Conservation (phyloP, 345 rosid genomes). For the Mangifera indica region DNA sequence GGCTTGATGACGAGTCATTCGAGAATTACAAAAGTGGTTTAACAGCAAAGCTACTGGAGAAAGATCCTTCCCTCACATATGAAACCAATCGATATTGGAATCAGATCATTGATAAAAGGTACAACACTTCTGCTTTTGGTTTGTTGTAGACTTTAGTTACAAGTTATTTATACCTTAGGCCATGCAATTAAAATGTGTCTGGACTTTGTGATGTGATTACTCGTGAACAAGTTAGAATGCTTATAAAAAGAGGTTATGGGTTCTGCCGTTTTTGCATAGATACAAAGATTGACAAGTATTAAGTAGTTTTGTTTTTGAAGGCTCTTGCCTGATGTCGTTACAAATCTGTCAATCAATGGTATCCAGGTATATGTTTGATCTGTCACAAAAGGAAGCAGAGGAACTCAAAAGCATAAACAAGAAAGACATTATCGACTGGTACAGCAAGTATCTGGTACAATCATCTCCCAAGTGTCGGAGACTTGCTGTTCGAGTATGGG, state of each 20-base stretch:
- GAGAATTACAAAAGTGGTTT: slow-evolving; percentile 76
- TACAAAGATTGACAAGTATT: background rate
- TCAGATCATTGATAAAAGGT: slow-evolving; percentile 89
- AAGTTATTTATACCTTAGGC: background rate
- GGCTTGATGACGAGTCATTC: slow-evolving; percentile 71
- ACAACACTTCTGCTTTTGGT: slow-evolving; percentile 17
- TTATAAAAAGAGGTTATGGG: background rate
- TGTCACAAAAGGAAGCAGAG: slow-evolving; percentile 69
- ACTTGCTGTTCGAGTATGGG: slow-evolving; percentile 85
- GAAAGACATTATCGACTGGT: slow-evolving; percentile 67
- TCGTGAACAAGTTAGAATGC: background rate
- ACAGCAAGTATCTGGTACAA: slow-evolving; percentile 56
- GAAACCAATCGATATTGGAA: slow-evolving; percentile 83
- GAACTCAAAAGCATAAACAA: slow-evolving; percentile 58
- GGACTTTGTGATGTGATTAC: background rate
- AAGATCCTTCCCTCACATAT: slow-evolving; percentile 76
- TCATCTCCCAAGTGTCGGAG: slow-evolving; percentile 75
- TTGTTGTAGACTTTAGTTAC: background rate
- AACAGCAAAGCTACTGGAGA: slow-evolving; percentile 75
- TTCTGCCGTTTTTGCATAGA: background rate
- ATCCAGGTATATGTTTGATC: slow-evolving; percentile 81
- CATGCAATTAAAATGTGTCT: background rate
- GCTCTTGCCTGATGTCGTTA: background rate
- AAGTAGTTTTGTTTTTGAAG: background rate
- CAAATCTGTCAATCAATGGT: background rate